Evolutionary conservation across 441 rosid genomes (phyloP), one percentile per base, ranked within the genome.

Genomic region (Kokia cookei): DNA sequence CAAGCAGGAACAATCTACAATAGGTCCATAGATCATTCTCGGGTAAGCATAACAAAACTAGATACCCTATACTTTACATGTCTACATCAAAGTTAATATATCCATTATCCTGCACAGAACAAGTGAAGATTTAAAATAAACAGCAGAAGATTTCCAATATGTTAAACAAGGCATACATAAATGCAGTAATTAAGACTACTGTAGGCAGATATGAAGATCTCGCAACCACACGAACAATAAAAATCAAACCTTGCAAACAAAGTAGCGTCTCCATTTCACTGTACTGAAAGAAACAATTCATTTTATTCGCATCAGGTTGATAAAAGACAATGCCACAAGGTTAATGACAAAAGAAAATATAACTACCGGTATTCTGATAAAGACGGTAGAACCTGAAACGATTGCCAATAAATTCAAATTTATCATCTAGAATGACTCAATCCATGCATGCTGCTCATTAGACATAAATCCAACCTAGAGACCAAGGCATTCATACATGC

Each of bases 1-100:
- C 97, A 91, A 73, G 92, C 92, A 50, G 98, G 95, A 35, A 54
- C 95, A 5, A 90, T 91, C 60, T 91, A 60, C 32, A 24, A 57
- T 2, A 32, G n/a, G 35, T 22, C n/a, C 29, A 29, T 45, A 50
- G 69, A 71, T 79, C 78, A 84, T 76, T 84, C 88, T 1, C 63
- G 2, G 86, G 96, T 89, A 87, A 86, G 87, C 69, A 73, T 61
- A 71, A 74, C 47, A 8, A 12, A 37, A 60, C 51, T 63, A 64
- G 50, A 29, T 55, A 6, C 1, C 61, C 7, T 54, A 12, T 54
- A 54, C 27, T 35, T 24, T 54, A 35, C 13, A 37, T 54, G 48
- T 70, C 35, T 3, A 43, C 7, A 19, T 32, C 32, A 73, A 73
- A 37, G 64, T 51, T 15, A n/a, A 61, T 26, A 60, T 48, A 59